Evolutionary conservation across 768 basidiomycete species (phyloP).

Genomic region (Tylopilus intermedius): DNA sequence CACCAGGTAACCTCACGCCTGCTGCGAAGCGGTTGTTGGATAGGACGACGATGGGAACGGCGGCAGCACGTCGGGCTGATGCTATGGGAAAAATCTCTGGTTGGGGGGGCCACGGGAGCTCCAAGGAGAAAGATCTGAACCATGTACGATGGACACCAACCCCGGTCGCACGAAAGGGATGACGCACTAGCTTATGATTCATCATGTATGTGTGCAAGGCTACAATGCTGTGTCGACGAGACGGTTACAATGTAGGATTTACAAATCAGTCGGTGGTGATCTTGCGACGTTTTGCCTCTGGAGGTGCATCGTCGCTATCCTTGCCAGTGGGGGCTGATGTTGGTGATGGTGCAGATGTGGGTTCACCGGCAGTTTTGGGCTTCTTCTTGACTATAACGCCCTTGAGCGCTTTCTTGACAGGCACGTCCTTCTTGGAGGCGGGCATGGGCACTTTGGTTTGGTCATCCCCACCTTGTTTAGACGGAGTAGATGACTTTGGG

Average conservation of each 20-base stretch:
- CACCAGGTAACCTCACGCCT: constrained; percentile 76
- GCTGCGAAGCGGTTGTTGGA: constrained; percentile 76
- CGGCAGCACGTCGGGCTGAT: constrained; percentile 60
- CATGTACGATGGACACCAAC: constrained; percentile 78
- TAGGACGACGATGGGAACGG: constrained; percentile 61
- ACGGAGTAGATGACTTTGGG: constrained; percentile 26
- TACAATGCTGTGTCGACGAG: constrained; percentile 9
- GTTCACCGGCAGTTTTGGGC: constrained; percentile 34
- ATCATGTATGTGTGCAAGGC: constrained; percentile 6
- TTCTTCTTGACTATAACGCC: constrained; percentile 81
- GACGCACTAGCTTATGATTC: constrained; percentile 7
- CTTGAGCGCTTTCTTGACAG: constrained; percentile 59
- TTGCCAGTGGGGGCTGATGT: constrained; percentile 17
- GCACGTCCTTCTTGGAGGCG: constrained; percentile 50
- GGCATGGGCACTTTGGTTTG: constrained; percentile 27
- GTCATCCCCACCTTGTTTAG: constrained; percentile 28
- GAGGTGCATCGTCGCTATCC: constrained; percentile 27
- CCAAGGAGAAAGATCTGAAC: constrained; percentile 58
- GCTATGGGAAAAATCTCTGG: constrained; percentile 54
- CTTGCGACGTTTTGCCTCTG: constrained; percentile 58
- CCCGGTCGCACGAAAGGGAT: constrained; percentile 39
- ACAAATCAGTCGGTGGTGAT: constrained; percentile 33
- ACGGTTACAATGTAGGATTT: constrained; percentile 10
- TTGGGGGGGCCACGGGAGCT: constrained; percentile 46
- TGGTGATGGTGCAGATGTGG: constrained; percentile 17